Conservation (phyloP, 2,329 filamentous ascomycete species). For the Echinosphaeria canescens region DNA sequence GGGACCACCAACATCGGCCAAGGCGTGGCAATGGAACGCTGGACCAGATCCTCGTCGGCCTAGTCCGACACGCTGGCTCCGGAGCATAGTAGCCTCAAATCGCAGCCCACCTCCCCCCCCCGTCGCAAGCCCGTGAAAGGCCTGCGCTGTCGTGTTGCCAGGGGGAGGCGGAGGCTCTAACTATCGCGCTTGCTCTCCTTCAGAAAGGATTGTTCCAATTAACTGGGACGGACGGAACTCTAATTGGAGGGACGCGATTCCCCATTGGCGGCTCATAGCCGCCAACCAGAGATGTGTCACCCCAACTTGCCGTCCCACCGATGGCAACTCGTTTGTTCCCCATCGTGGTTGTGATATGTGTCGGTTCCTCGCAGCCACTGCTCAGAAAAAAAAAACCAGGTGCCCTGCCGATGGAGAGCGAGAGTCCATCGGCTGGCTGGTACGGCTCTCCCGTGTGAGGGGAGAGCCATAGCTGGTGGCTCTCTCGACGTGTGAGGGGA, state of each 20-base stretch:
- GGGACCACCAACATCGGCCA: not conserved
- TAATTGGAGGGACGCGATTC: not conserved
- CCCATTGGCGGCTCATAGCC: not conserved
- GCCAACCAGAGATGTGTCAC: too few species aligned
- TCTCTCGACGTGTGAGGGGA: too few species aligned
- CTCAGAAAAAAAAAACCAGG: conserved; percentile 1
- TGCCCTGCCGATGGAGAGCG: too few species aligned
- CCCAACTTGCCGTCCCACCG: conserved; percentile 3
- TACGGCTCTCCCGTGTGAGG: too few species aligned
- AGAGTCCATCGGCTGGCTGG: too few species aligned
- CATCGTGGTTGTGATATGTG: conserved; percentile 4
- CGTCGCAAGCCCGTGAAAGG: conserved; percentile 2
- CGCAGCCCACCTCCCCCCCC: conserved; percentile 5
- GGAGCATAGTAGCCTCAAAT: conserved; percentile 28
- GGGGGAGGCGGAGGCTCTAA: too few species aligned
- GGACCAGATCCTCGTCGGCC: conserved; percentile 22
- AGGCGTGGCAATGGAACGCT: conserved; percentile 6
- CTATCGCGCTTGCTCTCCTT: conserved; percentile 37
- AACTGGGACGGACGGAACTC: conserved; percentile 6
- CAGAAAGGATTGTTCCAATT: conserved; percentile 23
- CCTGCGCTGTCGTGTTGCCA: conserved; percentile 12
- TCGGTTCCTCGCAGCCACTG: not conserved
- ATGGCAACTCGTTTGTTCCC: conserved; percentile 5
- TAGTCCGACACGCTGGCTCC: conserved; percentile 34
- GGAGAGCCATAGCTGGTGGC: too few species aligned